A percentile compares a stretch with the other conserved stretches of the same genome.
phyloP scores from a whole-genome alignment of 192 early-diverging fungal genomes.

The Backusella psychrophila region DNA sequence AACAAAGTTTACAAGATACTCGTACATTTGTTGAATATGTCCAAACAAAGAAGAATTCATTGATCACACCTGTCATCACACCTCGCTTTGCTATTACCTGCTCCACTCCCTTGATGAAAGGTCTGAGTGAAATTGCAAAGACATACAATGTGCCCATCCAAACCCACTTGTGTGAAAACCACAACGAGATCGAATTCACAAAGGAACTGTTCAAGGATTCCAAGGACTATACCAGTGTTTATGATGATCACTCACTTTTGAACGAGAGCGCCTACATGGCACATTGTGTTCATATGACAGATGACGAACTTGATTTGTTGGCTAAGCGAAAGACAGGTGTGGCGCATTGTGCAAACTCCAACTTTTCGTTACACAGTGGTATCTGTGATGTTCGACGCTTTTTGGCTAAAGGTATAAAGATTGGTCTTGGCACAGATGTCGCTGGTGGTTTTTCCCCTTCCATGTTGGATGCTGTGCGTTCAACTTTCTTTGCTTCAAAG shows the following conservation, averaged over 20 bases:
- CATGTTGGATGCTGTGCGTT: constrained; percentile 86
- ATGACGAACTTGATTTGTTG: constrained; percentile 68
- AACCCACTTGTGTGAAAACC: constrained; percentile 89
- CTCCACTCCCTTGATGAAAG: constrained; percentile 63
- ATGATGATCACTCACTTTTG: constrained; percentile 72
- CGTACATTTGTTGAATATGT: constrained; percentile 62
- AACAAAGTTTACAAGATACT: constrained; percentile 66
- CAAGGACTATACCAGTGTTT: constrained; percentile 75
- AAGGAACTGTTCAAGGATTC: constrained; percentile 69
- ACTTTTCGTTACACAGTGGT: constrained; percentile 83
- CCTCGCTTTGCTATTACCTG: constrained; percentile 93
- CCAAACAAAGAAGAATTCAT: constrained; percentile 30
- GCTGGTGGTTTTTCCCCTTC: constrained; percentile 86
- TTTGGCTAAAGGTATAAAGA: constrained; percentile 69
- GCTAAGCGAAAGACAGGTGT: constrained; percentile 67
- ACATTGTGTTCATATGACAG: constrained; percentile 87
- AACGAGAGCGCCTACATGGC: constrained; percentile 81
- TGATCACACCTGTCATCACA: constrained; percentile 83
- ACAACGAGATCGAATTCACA: constrained; percentile 75
- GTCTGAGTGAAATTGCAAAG: constrained; percentile 68
- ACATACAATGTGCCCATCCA: constrained; percentile 82
- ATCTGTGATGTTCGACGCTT: constrained; percentile 77
- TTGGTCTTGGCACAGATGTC: constrained; percentile 94
- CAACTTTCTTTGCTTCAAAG: constrained; percentile 72
- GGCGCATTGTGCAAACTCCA: constrained; percentile 91